Percentiles rank a stretch among this genome's conserved stretches.
These are phyloP conservation scores for Brassica cretica DNA, from an alignment of 345 rosid species.

Conservation along the genomic window DNA sequence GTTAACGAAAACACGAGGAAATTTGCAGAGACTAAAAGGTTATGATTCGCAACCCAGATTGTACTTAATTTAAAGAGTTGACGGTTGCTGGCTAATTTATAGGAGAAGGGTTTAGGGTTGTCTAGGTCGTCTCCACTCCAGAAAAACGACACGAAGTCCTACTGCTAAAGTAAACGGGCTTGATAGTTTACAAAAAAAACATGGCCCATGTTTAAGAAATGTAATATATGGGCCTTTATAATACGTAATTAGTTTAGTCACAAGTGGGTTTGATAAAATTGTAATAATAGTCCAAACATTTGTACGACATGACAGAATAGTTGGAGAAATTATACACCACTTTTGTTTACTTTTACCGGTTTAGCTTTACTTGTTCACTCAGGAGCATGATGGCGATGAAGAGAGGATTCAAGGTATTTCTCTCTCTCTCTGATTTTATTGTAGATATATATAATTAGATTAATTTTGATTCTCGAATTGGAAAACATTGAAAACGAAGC, in stretches of 20 bases:
- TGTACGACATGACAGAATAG: not conserved
- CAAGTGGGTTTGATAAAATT: not conserved
- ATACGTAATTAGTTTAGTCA: not conserved
- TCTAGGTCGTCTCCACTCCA: not conserved
- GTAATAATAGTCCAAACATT: not conserved
- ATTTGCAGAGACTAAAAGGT: not conserved
- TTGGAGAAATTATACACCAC: too few relatives aligned
- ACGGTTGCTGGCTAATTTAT: not conserved
- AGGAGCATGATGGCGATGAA: conserved; percentile 20
- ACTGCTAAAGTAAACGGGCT: not conserved
- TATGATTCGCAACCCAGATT: not conserved
- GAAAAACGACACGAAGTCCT: not conserved
- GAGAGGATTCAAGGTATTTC: conserved; percentile 36
- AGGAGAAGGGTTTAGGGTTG: not conserved
- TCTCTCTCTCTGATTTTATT: not conserved
- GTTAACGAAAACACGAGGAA: not conserved
- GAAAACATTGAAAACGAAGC: conserved; percentile 37
- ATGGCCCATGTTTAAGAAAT: not conserved
- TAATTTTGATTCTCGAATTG: not conserved
- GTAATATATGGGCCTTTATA: not conserved
- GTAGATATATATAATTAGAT: not conserved
- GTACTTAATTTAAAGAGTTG: not conserved
- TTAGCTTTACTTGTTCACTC: not conserved
- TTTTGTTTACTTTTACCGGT: not conserved
- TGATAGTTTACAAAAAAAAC: not conserved